Percentiles rank a stretch among this genome's conserved stretches.
phyloP scores from a whole-genome alignment of 169 alveolate species.

The Neospora caninum region DNA sequence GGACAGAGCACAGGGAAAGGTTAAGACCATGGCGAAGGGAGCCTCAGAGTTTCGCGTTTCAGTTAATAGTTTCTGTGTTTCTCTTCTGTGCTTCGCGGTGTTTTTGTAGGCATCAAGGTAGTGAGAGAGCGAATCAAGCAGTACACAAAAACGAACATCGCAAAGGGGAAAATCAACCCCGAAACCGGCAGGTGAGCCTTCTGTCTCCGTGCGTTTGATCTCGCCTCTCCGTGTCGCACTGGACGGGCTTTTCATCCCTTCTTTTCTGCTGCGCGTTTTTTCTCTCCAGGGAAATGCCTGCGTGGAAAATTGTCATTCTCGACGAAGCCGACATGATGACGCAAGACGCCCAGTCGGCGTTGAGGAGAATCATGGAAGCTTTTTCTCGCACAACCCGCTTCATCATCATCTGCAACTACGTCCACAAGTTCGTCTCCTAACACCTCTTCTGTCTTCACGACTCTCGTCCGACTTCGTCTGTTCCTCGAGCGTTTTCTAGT shows the following conservation, averaged over 20 bases:
- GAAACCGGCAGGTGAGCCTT: slow-evolving; percentile 80
- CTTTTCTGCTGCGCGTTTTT: too few species aligned
- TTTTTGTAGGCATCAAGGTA: slow-evolving; percentile 93
- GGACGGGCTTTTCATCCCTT: not conserved
- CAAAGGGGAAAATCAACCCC: slow-evolving; percentile 81
- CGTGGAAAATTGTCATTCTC: slow-evolving; percentile 94
- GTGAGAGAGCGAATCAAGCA: slow-evolving; percentile 97
- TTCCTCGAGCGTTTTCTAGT: not conserved
- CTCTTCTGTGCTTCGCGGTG: not conserved
- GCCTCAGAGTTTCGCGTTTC: not conserved
- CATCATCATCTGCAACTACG: slow-evolving; percentile 98
- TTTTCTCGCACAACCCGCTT: slow-evolving; percentile 95
- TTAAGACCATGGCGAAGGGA: not conserved
- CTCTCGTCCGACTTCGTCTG: not conserved
- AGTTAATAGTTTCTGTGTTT: not conserved
- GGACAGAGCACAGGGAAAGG: not conserved
- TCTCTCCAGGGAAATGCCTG: slow-evolving; percentile 82
- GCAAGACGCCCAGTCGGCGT: slow-evolving; percentile 98
- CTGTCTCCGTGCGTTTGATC: too few species aligned
- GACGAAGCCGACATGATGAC: slow-evolving; percentile 99
- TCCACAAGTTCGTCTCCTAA: slow-evolving; percentile 73
- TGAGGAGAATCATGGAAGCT: slow-evolving; percentile 97
- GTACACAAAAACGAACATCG: slow-evolving; percentile 95
- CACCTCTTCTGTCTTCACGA: slow-evolving; percentile 45
- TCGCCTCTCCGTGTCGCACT: too few species aligned